Base-by-base conservation (phyloP, 495 filamentous ascomycete species). In the Talaromyces nanjingensis region DNA sequence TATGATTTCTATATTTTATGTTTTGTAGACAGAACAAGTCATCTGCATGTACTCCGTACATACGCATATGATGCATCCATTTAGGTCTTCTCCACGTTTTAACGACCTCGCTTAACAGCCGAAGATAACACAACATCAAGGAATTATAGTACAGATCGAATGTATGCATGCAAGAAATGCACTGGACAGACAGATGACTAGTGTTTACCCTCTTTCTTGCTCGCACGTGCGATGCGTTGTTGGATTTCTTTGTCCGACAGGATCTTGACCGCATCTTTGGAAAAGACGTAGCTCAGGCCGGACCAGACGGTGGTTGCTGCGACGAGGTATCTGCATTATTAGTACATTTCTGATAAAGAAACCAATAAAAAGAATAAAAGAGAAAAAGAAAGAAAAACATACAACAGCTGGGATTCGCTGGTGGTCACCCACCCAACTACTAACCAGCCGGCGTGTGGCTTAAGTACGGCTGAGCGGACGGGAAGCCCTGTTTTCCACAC, bases 231-330 rank as follows among this genome's bases (percentile, higher is more conserved):
- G 12, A 56, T 56, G 22, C 53, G 53, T 29, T 56, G 53, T 22
- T 56, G 53, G 22, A 56, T 56, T 29, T 56, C 53, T 56, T 29
- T 29, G 53, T 25, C 53, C 20, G 53, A 56, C 11, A 96, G 70
- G 55, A 93, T 93, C 71, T 87, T 91, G 52, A 93, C 89, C 0
- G 89, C 90, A 68, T 92, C 85, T 68, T 89, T 91, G 63, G 87
- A 87, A 70, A 87, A 91, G 34, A 93, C 76, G 69, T 96, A 96
- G 71, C 89, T 91, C 4, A 90, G 78, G 18, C 91, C 91, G 33
- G 90, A 93, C 91, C 90, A 92, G 14, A 93, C 71, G 1, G 91
- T 96, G 11, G 91, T 96, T 0, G 82, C 82, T 0, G 90, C 91
- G 6, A 96, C 91, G 39, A 92, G 75, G 67, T 91, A 81, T 64